Evolutionary conservation across 2,329 filamentous ascomycete species (phyloP), one percentile per base, ranked within the genome.

Genomic region (Amphichorda felina): DNA sequence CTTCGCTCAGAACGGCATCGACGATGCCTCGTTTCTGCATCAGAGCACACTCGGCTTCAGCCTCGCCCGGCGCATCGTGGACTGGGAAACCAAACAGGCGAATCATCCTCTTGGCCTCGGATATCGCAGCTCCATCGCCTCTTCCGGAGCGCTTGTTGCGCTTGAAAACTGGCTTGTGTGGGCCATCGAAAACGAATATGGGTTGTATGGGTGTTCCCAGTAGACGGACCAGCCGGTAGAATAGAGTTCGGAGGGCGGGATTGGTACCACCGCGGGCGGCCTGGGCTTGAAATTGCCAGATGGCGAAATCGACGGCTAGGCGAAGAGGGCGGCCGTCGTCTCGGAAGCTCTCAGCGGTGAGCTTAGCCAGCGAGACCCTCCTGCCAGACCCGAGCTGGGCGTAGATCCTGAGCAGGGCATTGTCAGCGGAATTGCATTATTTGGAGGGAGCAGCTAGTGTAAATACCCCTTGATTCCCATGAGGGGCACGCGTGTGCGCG

Each of bases 251-350:
- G 26, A 95, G 69, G 2, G 88, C 88, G 6, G 91, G 89, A 47
- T 95, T 95, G 9, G 79, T 77, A 40, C 91, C 91, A 32, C 75
- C 86, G 62, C 78, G 77, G 14, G 83, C 83, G 11, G 85, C 80
- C 51, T 94, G 87, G 10, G 80, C 80, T 51, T 98, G 91, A 51
- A 94, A 96, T 30, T 94, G 82, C 91, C 91, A 98, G 51, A 98
- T 96, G 3, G 87, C 86, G 46, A 94, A 82, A 53, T 98, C 91
- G 43, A 98, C 82, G 27, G 91, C 91, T 32, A 98, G 68, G 28
- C 88, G 80, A 28, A 96, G 65, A 0, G 88, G 88, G 2, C 79
- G 72, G 17, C 72, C 70, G 9, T 75, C 76, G 36, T 69, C 59
- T 48, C 86, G 75, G 43, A 93, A 73, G 45, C 84, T 80, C 33